A percentile compares a stretch with the other conserved stretches of the same genome.
These are phyloP conservation scores for Psophocarpus tetragonolobus DNA, from an alignment of 306 rosid genomes.

Conservation along the genomic window DNA sequence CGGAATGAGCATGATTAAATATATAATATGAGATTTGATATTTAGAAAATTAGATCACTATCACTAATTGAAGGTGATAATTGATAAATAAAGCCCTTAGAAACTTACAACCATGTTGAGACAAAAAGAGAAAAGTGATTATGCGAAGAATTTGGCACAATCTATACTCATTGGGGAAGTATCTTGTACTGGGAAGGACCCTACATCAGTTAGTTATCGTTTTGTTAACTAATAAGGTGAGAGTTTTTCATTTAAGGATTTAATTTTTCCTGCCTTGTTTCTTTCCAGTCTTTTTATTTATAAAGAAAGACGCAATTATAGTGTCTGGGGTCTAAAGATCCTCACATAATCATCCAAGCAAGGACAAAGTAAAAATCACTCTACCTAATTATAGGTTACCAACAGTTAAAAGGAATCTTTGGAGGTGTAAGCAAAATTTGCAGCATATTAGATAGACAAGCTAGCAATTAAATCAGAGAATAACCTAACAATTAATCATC, in stretches of 20 bases:
- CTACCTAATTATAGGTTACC: background rate
- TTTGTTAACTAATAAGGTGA: no score
- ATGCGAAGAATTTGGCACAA: background rate
- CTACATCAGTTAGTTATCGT: no score
- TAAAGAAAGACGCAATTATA: no score
- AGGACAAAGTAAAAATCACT: constrained; percentile 10
- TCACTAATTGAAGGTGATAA: background rate
- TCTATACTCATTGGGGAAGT: no score
- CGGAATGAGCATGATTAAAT: background rate
- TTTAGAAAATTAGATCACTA: background rate
- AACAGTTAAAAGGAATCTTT: background rate
- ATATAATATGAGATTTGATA: constrained; percentile 3
- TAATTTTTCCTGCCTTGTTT: no score
- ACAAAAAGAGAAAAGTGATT: background rate
- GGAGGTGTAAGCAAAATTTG: constrained; percentile 8
- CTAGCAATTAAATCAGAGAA: background rate
- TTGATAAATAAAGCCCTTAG: background rate
- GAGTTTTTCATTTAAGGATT: no score
- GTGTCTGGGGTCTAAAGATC: background rate
- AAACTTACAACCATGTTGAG: background rate
- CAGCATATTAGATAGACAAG: background rate
- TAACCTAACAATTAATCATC: background rate
- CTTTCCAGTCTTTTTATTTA: no score
- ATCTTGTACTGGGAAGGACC: background rate
- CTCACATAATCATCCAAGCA: background rate